phyloP scores from a whole-genome alignment of 2,329 filamentous ascomycete genomes.

The Hymenoscyphus fraxineus region DNA sequence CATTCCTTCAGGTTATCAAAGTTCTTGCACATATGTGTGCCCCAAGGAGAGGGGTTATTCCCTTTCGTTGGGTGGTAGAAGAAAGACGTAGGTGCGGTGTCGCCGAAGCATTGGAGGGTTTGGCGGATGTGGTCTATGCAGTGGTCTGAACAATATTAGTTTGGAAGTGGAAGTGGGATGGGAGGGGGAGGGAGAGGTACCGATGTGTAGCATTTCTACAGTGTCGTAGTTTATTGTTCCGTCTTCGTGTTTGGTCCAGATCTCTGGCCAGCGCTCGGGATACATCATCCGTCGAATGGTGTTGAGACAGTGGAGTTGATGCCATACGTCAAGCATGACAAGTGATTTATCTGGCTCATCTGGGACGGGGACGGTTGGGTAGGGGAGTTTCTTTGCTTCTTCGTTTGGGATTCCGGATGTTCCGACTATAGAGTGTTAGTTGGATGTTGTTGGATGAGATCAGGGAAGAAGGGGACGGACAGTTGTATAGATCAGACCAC shows the following conservation, averaged over 20 bases:
- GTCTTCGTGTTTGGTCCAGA: background rate
- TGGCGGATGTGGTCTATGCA: slow-evolving; percentile 1
- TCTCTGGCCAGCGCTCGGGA: background rate
- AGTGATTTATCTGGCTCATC: background rate
- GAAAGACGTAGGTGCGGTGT: background rate
- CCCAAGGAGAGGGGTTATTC: background rate
- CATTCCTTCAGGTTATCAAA: background rate
- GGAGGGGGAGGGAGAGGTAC: background rate
- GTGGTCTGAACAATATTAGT: background rate
- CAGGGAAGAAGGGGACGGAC: background rate
- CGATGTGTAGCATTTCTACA: background rate
- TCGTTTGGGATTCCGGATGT: background rate
- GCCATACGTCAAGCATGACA: background rate
- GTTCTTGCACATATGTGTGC: background rate
- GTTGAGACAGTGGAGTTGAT: slow-evolving; percentile 4
- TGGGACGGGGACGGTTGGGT: slow-evolving; percentile 1
- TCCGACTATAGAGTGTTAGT: background rate
- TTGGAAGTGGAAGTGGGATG: background rate
- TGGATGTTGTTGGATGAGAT: background rate
- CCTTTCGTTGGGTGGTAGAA: background rate
- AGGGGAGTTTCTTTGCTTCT: background rate
- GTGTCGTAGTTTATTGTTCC: background rate
- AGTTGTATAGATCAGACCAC: slow-evolving; percentile 5
- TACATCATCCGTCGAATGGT: slow-evolving; percentile 2
- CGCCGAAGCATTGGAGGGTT: background rate